Base-by-base conservation (phyloP, 2,329 filamentous ascomycete genomes). In the Berkeleyomyces rouxiae region DNA sequence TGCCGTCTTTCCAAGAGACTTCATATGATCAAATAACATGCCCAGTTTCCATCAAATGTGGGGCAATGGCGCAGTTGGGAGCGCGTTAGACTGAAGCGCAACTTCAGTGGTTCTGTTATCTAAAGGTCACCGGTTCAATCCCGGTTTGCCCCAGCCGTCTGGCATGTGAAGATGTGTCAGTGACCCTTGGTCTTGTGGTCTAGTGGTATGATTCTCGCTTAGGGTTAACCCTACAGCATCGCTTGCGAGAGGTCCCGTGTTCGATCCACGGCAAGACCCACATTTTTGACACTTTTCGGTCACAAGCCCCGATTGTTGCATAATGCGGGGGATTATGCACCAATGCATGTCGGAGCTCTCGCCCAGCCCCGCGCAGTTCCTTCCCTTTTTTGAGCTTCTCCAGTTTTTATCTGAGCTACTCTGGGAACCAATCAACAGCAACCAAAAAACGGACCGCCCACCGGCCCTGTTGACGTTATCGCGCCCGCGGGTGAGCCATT, bases 161-260 rank as follows among this genome's bases (percentile, higher is more conserved):
- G 62, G 61, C 16, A 4, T 59, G 2, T 31, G 1, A 1, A n/a
- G 0, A 33, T 39, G 43, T 47, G n/a, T 61, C 61, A 39, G 13
- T 46, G 60, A 42, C 47, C 57, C 39, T 59, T 60, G 75, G 74
- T 75, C 74, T 75, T 74, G 73, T 82, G 79, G 79, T 82, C 80
- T 82, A 82, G 81, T 79, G 81, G 81, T 83, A 84, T 83, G 80
- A 83, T 84, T 83, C 81, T 82, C 80, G 81, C 82, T 83, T 83
- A 84, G 82, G 81, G 81, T 71, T 63, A 66, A 74, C 72, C 72
- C 72, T 71, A 67, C 57, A 71, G 62, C 58, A 61, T 46, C n/a
- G 61, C 62, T 64, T n/a, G n/a, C n/a, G n/a, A 66, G 67, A 67
- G 66, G 66, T 66, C 67, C 66, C 64, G 67, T 64, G 67, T 67